Evolutionary conservation across 2,329 filamentous ascomycete species (phyloP), one percentile per base, ranked within the genome.

Genomic region (Penicillium sp.): DNA sequence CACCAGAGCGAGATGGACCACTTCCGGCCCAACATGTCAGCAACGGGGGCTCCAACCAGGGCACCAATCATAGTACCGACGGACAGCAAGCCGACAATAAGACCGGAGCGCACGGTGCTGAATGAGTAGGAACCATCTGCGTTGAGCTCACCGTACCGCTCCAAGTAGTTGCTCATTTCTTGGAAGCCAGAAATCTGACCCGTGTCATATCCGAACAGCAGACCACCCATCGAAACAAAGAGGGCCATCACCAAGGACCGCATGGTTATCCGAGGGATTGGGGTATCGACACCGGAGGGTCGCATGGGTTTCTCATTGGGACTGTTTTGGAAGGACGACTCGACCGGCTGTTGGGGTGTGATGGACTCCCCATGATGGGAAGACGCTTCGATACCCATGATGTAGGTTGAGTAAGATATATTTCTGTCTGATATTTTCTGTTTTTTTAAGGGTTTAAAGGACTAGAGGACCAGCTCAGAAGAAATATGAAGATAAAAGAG

Each of bases 161-260:
- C 37, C 29, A 69, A 51, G 49, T 73, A 74, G 57, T 75, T 61
- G 7, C 57, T 43, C 70, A 72, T 73, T 31, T 66, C 63, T 43
- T 72, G 61, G 54, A 74, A 69, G 9, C 72, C 72, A 1, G 67
- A 70, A 43, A 74, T 74, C 59, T 74, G 72, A 57, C 72, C 69
- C 7, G 72, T 72, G 48, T 73, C 69, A 42, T 70, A 72, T 17
- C 70, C 69, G 46, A 71, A 72, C n/a, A 73, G 65, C 17, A 74
- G 64, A 42, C 72, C 72, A 46, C 72, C 72, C 67, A 74, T 72
- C 1, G 72, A 74, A 37, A 73, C 69, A 45, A 73, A 67, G 15
- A 72, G 56, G n/a, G 67, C 69, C 70, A 74, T 71, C 43, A 65
- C 48, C 31, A 69, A 58, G 10, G 70, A 66, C 17, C 65, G 63